These are phyloP conservation scores for Lactuca saligna DNA, from an alignment of 129 eudicot genomes.

Conservation along the genomic window DNA sequence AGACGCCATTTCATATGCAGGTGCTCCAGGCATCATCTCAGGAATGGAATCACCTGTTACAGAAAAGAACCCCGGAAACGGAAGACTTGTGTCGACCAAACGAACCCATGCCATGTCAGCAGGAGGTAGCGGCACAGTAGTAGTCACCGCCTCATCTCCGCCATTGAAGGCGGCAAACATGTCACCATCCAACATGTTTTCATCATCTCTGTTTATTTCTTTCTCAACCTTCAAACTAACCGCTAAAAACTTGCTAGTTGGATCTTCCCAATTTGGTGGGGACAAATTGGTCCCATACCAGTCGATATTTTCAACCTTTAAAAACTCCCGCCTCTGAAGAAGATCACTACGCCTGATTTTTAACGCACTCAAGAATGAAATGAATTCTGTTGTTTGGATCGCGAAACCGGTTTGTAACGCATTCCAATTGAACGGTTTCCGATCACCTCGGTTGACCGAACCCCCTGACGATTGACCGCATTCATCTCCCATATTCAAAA, in stretches of 20 bases:
- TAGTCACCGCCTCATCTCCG: constrained; percentile 43
- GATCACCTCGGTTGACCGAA: constrained; percentile 39
- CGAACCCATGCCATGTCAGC: constrained; percentile 57
- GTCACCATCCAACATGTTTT: constrained; percentile 34
- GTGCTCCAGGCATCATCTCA: constrained; percentile 46
- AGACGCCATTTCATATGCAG: constrained; percentile 55
- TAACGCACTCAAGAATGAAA: constrained; percentile 66
- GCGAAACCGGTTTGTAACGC: constrained; percentile 64
- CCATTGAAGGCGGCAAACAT: constrained; percentile 70
- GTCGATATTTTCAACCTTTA: constrained; percentile 60
- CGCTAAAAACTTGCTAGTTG: constrained; percentile 64
- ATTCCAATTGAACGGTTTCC: constrained; percentile 71
- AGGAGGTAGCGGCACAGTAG: constrained; percentile 56
- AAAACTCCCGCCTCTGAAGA: constrained; percentile 59
- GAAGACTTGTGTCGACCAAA: constrained; percentile 75
- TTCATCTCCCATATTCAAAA: constrained; percentile 94
- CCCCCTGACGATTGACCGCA: constrained; percentile 85
- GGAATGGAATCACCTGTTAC: constrained; percentile 47
- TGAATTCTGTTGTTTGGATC: constrained; percentile 55
- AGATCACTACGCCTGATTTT: constrained; percentile 71
- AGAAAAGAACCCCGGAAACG: constrained; percentile 77
- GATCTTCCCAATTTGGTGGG: constrained; percentile 89
- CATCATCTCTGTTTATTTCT: constrained; percentile 20
- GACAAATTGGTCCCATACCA: constrained; percentile 62
- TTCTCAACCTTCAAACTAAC: constrained; percentile 54